Base-by-base conservation (phyloP, 148 eudicot genomes). In the Arctostaphylos glauca region DNA sequence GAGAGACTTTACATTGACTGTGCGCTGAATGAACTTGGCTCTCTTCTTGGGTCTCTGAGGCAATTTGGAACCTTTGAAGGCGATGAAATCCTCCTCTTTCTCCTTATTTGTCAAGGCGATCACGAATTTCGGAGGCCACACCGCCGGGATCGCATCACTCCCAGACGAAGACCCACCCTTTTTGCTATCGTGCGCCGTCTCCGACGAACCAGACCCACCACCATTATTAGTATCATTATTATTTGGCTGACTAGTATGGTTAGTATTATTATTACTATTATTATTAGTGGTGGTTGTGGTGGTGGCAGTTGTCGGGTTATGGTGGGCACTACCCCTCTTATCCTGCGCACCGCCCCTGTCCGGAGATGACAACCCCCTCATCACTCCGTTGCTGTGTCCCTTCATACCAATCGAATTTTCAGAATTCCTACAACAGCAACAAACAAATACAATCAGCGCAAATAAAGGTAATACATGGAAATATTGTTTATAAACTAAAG, bases 11-110 rank as follows among this genome's bases (percentile, higher is more conserved):
- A 95, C 98, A 87, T 95, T 95, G 89, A 95, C 87, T 80, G 94
- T 95, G 31, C 98, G 97, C 83, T 95, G 98, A 87, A 93, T 86
- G 80, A 93, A 84, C 89, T 95, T 95, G 64, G 97, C 97, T 80
- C 98, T 87, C 86, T 95, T 95, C 87, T 95, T 95, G 79, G 98
- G 98, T 81, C 98, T 84, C 81, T 93, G 98, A 49, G 98, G 98
- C 7, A 92, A 90, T 84, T 95, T 95, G 55, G 98, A 93, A 2
- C 98, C 98, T 83, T 93, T 95, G 83, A 95, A 89, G 8, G 92
- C 93, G 87, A 93, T 76, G 74, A 93, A 95, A 88, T 95, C 98
- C 84, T 95, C 98, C 81, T 95, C 98, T 74, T 95, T 95, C 87
- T 95, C 98, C 80, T 95, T 92, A 76, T 93, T 95, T 0, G 92